A percentile compares a stretch with the other conserved stretches of the same genome.
Conservation (phyloP, 2,329 filamentous ascomycete species). For the Cytospora chrysosperma region DNA sequence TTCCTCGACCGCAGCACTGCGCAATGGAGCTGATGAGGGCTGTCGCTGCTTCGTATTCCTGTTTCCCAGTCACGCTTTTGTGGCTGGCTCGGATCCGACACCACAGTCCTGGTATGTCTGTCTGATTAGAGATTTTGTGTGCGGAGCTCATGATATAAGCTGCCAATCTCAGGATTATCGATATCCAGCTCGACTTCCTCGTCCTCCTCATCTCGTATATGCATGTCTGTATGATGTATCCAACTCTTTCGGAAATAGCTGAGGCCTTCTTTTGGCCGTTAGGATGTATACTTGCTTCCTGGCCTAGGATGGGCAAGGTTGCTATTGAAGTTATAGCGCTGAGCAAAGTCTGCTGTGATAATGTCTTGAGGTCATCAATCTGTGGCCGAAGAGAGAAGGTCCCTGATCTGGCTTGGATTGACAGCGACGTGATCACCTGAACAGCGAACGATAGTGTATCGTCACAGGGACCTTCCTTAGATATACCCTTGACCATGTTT, state of each 20-base stretch:
- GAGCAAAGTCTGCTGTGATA: conserved; percentile 40
- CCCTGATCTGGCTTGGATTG: conserved; percentile 11
- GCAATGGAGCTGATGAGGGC: conserved; percentile 46
- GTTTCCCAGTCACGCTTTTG: conserved; percentile 17
- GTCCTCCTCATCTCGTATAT: conserved; percentile 17
- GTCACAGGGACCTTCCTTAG: conserved; percentile 31
- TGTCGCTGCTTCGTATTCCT: conserved; percentile 36
- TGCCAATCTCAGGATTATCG: conserved; percentile 17
- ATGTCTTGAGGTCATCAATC: conserved; percentile 22
- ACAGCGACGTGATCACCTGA: conserved; percentile 36
- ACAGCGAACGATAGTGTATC: conserved; percentile 40
- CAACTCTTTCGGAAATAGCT: conserved; percentile 26
- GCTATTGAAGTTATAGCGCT: conserved; percentile 43
- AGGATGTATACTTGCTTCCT: conserved; percentile 19
- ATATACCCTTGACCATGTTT: conserved; percentile 37
- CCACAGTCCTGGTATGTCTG: conserved; percentile 1
- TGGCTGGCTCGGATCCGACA: background rate
- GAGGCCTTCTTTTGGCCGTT: conserved; percentile 8
- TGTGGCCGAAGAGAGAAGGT: conserved; percentile 4
- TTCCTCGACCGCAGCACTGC: conserved; percentile 45
- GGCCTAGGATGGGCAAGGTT: conserved; percentile 35
- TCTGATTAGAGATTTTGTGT: background rate
- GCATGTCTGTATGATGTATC: conserved; percentile 31
- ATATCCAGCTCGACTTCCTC: conserved; percentile 19
- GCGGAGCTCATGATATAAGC: conserved; percentile 15